Percentiles rank a stretch among this genome's conserved stretches.
These are phyloP conservation scores for Lentithecium fluviatile DNA, from an alignment of 495 filamentous ascomycete genomes.

Conservation along the genomic window DNA sequence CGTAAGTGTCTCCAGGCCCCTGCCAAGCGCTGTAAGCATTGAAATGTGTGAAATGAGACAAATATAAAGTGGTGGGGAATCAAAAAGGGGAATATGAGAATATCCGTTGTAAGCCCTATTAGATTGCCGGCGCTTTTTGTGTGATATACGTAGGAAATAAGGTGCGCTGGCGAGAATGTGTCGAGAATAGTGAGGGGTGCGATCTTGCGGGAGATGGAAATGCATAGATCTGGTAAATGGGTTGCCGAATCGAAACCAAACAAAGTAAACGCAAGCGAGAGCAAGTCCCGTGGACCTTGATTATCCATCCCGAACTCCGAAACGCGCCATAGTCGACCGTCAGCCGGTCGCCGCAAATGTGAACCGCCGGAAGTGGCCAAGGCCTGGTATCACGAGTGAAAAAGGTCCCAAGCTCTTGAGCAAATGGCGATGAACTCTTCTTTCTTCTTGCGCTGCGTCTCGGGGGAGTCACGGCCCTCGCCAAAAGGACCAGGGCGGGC, in stretches of 20 bases:
- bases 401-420: conserved; percentile 89
- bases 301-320: conserved; percentile 26
- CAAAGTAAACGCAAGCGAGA: conserved; percentile 8
- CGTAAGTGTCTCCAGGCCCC: too few relatives aligned
- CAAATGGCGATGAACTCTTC: conserved; percentile 90
- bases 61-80: background rate
- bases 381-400: conserved; percentile 72
- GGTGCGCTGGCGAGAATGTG: conserved; percentile 12
- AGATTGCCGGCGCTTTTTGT: conserved; percentile 29
- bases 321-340: conserved; percentile 7
- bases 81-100: background rate
- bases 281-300: conserved; percentile 13
- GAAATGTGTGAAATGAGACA: background rate
- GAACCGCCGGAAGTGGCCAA: background rate
- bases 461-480: conserved; percentile 69
- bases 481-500: conserved; percentile 20
- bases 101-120: conserved; percentile 14
- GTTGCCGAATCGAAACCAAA: conserved; percentile 15
- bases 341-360: background rate
- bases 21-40: background rate
- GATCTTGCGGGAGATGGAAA: conserved; percentile 5
- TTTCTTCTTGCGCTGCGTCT: conserved; percentile 82
- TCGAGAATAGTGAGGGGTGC: conserved; percentile 18
- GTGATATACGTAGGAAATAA: conserved; percentile 9
- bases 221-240: conserved; percentile 2